Evolutionary conservation across 2,329 filamentous ascomycete genomes (phyloP), one percentile per base, ranked within the genome.

Genomic region (Didymella glomerata): DNA sequence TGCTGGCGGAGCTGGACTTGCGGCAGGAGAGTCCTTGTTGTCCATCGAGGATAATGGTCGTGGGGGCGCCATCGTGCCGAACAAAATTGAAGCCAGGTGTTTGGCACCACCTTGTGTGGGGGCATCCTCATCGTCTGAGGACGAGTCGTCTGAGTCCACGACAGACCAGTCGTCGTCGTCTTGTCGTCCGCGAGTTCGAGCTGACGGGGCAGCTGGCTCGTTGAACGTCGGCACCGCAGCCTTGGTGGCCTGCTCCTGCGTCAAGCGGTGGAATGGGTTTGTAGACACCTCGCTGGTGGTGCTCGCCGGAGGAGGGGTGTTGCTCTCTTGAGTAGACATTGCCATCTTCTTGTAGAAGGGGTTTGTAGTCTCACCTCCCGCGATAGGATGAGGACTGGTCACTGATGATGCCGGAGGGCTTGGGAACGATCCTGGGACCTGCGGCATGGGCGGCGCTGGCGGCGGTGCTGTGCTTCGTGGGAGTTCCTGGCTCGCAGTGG

Each of bases 31-130:
- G 56, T 79, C 80, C 68, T 91, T 90, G 65, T 90, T 88, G 54
- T 91, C 92, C 76, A 91, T 88, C 7, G 92, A 90, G 20, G 92
- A 96, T 44, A 97, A 80, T 28, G 94, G 93, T 50, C 94, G 88
- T 14, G 95, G 94, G 38, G 95, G 94, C 10, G 87, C 94, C 93
- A 99, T 98, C 50, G 93, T 97, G 59, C 95, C 94, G 75, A 99
- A 99, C 20, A 99, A 84, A 61, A 97, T 95, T 7, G 92, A 96
- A 16, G 95, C 95, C 36, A 99, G 86, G 69, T 97, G 92, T 61
- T 96, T 95, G 48, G 95, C 95, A 54, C 92, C 92, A 49, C 90
- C 90, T 18, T 91, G 89, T 10, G 89, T 86, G 53, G 93, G 90
- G 55, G 93, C 91, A 55, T 94, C 90, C 34, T 86, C 85, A n/a